Percentiles rank a stretch among this genome's conserved stretches.
Conservation (phyloP, 2,329 filamentous ascomycete species). For the Alternaria postmessia region DNA sequence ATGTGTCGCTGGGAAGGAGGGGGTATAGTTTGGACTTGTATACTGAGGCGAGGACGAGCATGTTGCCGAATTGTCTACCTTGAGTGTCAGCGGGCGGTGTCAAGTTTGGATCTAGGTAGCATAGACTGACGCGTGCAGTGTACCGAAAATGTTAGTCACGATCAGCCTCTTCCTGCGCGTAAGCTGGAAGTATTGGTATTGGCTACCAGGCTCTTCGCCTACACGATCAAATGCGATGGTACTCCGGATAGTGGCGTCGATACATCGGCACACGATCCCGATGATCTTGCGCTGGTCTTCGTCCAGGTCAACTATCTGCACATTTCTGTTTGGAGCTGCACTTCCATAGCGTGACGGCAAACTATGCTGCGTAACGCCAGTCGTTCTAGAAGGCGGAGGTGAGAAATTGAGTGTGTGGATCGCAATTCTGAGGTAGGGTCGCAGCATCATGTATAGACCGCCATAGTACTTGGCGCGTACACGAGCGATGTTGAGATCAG, state of each 20-base stretch:
- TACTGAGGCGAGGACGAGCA: slow-evolving; percentile 86
- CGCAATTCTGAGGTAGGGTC: slow-evolving; percentile 74
- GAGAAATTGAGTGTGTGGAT: slow-evolving; percentile 59
- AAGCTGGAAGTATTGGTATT: slow-evolving; percentile 60
- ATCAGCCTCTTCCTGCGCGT: slow-evolving; percentile 71
- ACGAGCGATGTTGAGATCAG: slow-evolving; percentile 81
- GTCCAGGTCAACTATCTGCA: slow-evolving; percentile 41
- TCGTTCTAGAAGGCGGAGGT: slow-evolving; percentile 34
- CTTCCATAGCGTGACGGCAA: slow-evolving; percentile 58
- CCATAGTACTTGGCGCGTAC: slow-evolving; percentile 95
- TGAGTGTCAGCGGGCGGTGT: slow-evolving; percentile 15
- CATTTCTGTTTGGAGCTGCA: slow-evolving; percentile 23
- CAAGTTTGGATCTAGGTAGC: background rate
- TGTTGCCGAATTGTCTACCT: slow-evolving; percentile 91
- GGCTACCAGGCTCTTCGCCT: slow-evolving; percentile 41
- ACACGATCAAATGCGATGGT: slow-evolving; percentile 81
- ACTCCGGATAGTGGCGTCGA: slow-evolving; percentile 76
- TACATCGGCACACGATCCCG: slow-evolving; percentile 40
- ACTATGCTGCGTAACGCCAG: slow-evolving; percentile 52
- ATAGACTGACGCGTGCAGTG: slow-evolving; percentile 68
- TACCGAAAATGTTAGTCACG: slow-evolving; percentile 96
- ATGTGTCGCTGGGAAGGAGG: slow-evolving; percentile 39
- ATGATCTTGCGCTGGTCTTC: slow-evolving; percentile 37
- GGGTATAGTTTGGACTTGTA: slow-evolving; percentile 65
- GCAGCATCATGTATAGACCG: slow-evolving; percentile 85